Evolutionary conservation across 2,329 filamentous ascomycete genomes (phyloP), one percentile per base, ranked within the genome.

Genomic region (Apiospora arundinis): DNA sequence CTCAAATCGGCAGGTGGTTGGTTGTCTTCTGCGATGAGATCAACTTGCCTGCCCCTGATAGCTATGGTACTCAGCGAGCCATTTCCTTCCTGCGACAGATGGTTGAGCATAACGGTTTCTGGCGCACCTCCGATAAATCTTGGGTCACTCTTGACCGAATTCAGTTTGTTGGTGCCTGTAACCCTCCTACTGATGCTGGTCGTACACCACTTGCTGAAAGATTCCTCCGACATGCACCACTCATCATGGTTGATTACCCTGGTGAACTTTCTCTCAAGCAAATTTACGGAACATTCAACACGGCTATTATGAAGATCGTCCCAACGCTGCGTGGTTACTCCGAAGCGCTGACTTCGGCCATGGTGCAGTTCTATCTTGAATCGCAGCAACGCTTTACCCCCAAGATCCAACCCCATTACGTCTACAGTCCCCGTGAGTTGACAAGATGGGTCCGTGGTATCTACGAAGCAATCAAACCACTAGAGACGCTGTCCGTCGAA

Each of bases 21-120:
- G 95, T 99, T 65, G 91, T 99, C 74, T 99, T 99, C 88, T 99
- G 96, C 78, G 96, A 99, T 80, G 96, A 99, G 82, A 99, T 99
- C 85, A 99, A 99, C 83, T 88, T 99, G 86, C 96, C 96, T 8
- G 95, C 96, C 5, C 96, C 96, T 4, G 96, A 99, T 84, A 95
- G 95, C 78, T 99, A 99, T 81, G 95, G 95, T 70, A 99, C 97
- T 1, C 96, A 99, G 82, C 92, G 96, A 73, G 96, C 96, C 45
- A 99, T 99, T 75, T 97, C 96, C 7, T 99, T 99, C 89, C 83
- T 99, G 75, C 92, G 97, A 76, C 96, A 99, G 81, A 91, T 99
- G 73, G 95, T 99, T 67, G 96, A 99, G 82, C 96, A 99, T 80
- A 98, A 98, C 77, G 96, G 96, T 42, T 99, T 99, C 89, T 99